These are phyloP conservation scores for Prunus dulcis DNA, from an alignment of 306 rosid species.

Conservation along the genomic window DNA sequence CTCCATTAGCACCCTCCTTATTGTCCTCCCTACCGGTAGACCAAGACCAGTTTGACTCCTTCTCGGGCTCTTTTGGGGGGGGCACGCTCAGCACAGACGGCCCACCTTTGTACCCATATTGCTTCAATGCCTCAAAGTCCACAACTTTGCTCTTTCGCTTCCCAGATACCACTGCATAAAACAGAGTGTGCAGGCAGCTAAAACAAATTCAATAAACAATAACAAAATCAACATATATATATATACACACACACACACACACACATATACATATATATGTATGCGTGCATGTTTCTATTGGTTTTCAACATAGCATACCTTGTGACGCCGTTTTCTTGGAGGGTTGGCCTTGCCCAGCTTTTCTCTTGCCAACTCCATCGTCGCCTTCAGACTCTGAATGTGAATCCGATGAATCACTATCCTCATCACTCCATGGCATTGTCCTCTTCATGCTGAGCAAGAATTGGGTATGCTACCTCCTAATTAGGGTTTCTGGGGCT, in stretches of 20 bases:
- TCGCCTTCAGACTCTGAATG: conserved; percentile 40
- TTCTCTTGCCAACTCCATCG: neutral
- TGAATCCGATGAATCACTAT: conserved; percentile 46
- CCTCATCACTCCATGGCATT: conserved; percentile 69
- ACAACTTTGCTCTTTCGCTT: conserved; percentile 52
- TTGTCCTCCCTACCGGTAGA: conserved; percentile 56
- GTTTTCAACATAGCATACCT: conserved; percentile 6
- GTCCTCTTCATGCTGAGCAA: conserved; percentile 64
- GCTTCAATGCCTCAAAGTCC: conserved; percentile 75
- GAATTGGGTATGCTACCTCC: neutral
- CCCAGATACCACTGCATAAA: conserved; percentile 52
- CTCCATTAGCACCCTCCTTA: conserved; percentile 20
- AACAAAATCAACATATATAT: neutral
- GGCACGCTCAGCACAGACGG: conserved; percentile 85
- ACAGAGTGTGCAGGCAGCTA: neutral
- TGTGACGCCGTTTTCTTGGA: conserved; percentile 6
- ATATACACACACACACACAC: no score
- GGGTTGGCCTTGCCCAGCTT: neutral
- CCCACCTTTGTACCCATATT: conserved; percentile 79
- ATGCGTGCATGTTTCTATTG: neutral
- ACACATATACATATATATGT: neutral
- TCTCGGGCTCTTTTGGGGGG: conserved; percentile 47
- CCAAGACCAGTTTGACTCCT: conserved; percentile 77
- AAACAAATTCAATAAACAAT: neutral
- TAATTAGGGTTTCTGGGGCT: conserved; percentile 8